A percentile compares a stretch with the other conserved stretches of the same genome.
phyloP scores from a whole-genome alignment of 116 monocot species.

The Posidonia oceanica region DNA sequence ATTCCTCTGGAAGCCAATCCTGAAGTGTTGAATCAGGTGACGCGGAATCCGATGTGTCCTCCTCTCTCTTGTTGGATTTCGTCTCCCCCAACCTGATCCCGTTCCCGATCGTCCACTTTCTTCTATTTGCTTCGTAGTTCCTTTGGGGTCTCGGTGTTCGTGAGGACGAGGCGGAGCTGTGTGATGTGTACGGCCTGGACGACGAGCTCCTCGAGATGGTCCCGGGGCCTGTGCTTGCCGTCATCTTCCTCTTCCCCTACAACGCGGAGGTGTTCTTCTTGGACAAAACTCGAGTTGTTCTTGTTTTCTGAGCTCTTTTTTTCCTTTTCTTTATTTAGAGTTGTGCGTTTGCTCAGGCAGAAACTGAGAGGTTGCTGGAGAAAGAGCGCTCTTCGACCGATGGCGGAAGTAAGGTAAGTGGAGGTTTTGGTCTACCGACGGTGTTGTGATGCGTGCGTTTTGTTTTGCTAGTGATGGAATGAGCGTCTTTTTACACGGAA shows the following conservation, averaged over 20 bases:
- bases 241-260: conserved; percentile 74
- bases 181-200: conserved; percentile 89
- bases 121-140: conserved; percentile 28
- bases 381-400: conserved; percentile 3
- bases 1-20: conserved; percentile 95
- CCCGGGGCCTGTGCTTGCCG: conserved; percentile 88
- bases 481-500: no score
- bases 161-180: conserved; percentile 63
- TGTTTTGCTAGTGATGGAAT: no score
- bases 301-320: background rate
- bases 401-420: conserved; percentile 4
- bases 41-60: background rate
- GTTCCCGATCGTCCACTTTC: background rate
- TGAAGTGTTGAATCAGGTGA: conserved; percentile 95
- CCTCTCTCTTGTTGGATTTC: background rate
- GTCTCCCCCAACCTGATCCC: background rate
- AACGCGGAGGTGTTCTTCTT: conserved; percentile 20
- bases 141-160: conserved; percentile 81
- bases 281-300: background rate
- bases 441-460: no score
- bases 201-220: conserved; percentile 84
- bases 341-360: conserved; percentile 10
- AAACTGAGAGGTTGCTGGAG: conserved; percentile 27
- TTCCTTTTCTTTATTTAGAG: background rate
- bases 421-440: no score